Evolutionary conservation across 2,329 filamentous ascomycete genomes (phyloP), one percentile per base, ranked within the genome.

Genomic region (Fusarium anthophilum): DNA sequence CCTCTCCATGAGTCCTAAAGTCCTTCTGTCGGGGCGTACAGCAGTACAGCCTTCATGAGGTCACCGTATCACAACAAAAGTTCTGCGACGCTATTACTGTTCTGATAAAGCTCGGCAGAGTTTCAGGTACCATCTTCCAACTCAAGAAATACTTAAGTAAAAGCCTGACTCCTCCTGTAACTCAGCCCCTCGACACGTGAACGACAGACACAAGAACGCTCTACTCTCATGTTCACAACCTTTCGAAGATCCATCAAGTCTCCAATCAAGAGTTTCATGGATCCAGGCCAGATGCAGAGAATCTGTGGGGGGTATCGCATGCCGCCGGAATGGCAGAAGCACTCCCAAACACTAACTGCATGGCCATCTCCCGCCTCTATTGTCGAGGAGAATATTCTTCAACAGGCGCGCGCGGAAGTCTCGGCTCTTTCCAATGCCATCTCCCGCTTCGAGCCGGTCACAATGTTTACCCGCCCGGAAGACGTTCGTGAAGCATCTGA

Each of bases 401-500:
- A 18, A 3, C 39, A 43, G 8, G 66, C 70, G 8, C 70, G 73
- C 7, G 37, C 32, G 10, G 79, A 81, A 57, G 70, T 81, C 17
- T 77, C 73, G 7, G 50, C 67, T 17, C 74, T 80, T 13, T 75
- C 79, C 11, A 63, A 73, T 11, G 77, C 78, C 8, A 64, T 80
- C 2, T 72, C 78, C 9, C 56, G 67, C 2, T 80, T 80, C 51
- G 69, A 80, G 32, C 77, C 77, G 9, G 78, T 80, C 6, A 78
- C 70, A 3, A 63, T 80, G 41, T 65, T 69, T 22, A 75, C 68
- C 13, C 69, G 44, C 45, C 61, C 54, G 2, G 45, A 20, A 44
- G 68, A 62, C 28, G 67, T 59, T 47, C 17, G 18, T 0, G 6
- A 45, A 14, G 73, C 73, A 5, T 53, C 50, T 37, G 24, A 14